Evolutionary conservation across 345 rosid genomes (phyloP), one percentile per base, ranked within the genome.

Genomic region (Citrus unshiu): DNA sequence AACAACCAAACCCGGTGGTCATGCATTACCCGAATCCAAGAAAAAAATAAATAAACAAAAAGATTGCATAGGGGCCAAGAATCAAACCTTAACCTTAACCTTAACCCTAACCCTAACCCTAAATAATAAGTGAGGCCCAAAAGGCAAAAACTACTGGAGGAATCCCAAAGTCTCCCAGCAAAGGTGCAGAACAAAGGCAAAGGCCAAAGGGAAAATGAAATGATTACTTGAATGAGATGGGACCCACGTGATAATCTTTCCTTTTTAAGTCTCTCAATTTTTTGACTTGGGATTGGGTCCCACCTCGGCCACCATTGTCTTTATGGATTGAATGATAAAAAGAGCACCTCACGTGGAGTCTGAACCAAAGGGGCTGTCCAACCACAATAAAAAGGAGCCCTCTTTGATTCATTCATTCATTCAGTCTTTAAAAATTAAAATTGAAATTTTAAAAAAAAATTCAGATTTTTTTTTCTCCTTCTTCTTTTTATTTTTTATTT

Each of bases 281-380:
- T 86, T 86, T 87, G 88, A 90, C 87, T 88, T 85, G 85, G 89
- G 91, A 83, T 77, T 83, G 90, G 95, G 91, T 4, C 87, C 97
- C 93, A 84, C 77, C 76, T 83, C 81, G 93, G 86, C 92, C 94
- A 85, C 93, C 97, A 86, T 82, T 89, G 97, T 93, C 99, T 93
- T 93, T 93, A 88, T 88, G 93, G 93, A 93, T 91, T 91, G 97
- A 92, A 93, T 92, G 95, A 95, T 90, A 90, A 87, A 91, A 91
- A 87, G 95, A 87, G 96, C 97, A 95, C 90, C 99, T 93, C 99
- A 93, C 97, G 98, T 95, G 99, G 98, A 91, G 88, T 95, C 98
- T 93, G 97, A 89, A 87, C 98, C 95, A 91, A 91, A 89, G 92
- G 86, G 83, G 61, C 95, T 89, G 89, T 82, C 95, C 93, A 87